These are phyloP conservation scores for Zygoascus hellenicus DNA, from an alignment of 1,139 yeast species.

Conservation along the genomic window DNA sequence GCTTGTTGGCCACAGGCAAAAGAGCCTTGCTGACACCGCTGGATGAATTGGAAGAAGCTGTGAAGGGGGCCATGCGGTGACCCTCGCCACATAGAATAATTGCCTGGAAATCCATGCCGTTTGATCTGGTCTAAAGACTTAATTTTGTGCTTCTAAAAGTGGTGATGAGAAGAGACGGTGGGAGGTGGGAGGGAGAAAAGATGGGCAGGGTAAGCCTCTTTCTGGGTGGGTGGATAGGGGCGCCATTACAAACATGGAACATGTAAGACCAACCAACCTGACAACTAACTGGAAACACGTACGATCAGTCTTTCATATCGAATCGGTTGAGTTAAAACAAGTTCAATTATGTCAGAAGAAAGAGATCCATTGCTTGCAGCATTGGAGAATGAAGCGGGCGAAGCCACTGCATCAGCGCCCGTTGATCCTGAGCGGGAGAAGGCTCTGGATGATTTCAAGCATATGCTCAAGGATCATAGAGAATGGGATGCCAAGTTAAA, in stretches of 20 bases:
- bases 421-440: constrained; percentile 71
- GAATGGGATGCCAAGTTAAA: constrained; percentile 92
- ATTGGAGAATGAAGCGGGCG: constrained; percentile 27
- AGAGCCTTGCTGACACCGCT: constrained; percentile 76
- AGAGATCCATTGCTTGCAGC: constrained; percentile 33
- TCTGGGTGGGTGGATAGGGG: background rate
- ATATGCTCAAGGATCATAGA: constrained; percentile 85
- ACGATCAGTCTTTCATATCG: background rate
- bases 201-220: background rate
- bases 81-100: constrained; percentile 87
- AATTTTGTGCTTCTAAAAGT: background rate
- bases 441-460: constrained; percentile 75
- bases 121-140: background rate
- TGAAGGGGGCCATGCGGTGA: constrained; percentile 59
- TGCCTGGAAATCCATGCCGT: constrained; percentile 82
- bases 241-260: no score
- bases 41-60: constrained; percentile 41
- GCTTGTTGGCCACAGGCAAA: constrained; percentile 82
- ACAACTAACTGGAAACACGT: no score
- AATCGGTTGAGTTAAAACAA: background rate
- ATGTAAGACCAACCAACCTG: no score
- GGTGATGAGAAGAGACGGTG: no score
- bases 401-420: constrained; percentile 17
- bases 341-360: constrained; percentile 20
- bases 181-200: no score